These are phyloP conservation scores for Thermochaetoides dissita DNA, from an alignment of 2,329 filamentous ascomycete species.

Conservation along the genomic window DNA sequence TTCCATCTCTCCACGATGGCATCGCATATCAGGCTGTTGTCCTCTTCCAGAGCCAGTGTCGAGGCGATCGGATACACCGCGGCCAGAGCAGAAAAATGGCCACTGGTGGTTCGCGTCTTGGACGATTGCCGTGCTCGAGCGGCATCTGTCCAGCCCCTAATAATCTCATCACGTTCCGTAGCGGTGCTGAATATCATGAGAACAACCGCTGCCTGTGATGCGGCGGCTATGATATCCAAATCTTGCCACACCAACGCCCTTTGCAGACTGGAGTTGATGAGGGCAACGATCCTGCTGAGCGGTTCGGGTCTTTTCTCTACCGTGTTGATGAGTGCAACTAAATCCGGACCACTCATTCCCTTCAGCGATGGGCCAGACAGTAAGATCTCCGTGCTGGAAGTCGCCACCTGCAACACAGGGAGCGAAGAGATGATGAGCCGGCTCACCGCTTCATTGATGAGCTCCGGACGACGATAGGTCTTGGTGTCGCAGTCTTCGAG, in stretches of 20 bases:
- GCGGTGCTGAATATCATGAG: conserved; percentile 31
- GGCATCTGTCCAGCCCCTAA: conserved; percentile 33
- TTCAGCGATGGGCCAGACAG: conserved; percentile 17
- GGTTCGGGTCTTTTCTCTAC: conserved; percentile 2
- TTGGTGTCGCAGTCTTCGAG: conserved; percentile 28
- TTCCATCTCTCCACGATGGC: conserved; percentile 40
- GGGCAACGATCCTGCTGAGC: conserved; percentile 6
- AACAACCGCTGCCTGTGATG: conserved; percentile 36
- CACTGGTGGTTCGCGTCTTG: conserved; percentile 29
- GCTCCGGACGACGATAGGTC: conserved; percentile 45
- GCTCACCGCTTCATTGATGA: conserved; percentile 48
- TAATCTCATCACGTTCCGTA: conserved; percentile 23
- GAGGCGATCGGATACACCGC: conserved; percentile 31
- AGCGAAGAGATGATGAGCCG: conserved; percentile 40
- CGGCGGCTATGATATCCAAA: conserved; percentile 32
- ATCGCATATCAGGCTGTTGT: conserved; percentile 25
- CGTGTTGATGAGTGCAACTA: conserved; percentile 8
- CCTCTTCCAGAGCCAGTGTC: conserved; percentile 7
- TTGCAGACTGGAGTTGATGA: conserved; percentile 23
- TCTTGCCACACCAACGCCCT: conserved; percentile 38
- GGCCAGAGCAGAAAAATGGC: conserved; percentile 40
- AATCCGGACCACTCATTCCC: conserved; percentile 5
- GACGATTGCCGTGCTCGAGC: conserved; percentile 23
- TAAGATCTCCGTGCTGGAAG: conserved; percentile 15
- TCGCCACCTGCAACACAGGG: conserved; percentile 31